Base-by-base conservation (phyloP, 805 yeast genomes). In the Blastobotrys muscicola region DNA sequence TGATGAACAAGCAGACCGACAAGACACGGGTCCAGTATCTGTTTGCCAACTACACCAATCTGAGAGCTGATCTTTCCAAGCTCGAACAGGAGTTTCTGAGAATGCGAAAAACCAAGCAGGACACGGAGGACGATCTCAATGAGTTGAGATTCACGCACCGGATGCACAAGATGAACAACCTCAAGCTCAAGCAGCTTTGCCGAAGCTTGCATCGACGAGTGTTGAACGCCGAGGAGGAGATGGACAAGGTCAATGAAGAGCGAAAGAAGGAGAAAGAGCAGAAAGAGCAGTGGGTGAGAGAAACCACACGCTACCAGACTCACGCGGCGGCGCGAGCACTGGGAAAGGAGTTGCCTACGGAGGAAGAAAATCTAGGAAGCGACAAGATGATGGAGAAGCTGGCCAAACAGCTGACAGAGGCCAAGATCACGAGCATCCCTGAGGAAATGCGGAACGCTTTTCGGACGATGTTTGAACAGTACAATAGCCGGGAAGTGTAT, bases 1-100 rank as follows among this genome's bases (percentile, higher is more conserved):
- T 42, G 14, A 13, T 33, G 9, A 23, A 29, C 11, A 11, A 15
- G 8, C 9, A 26, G 13, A 11, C 34, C 15, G 11, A 29, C 29
- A n/a, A 33, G 14, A 14, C 9, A 5, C 41, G 35, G 15, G 11
- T 33, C 11, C 33, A 31, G 12, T 4, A 23, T 13, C 37, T 42
- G 12, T 12, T 43, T 6, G 10, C 15, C 15, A 44, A 38, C 36
- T 48, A 41, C 20, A 42, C 36, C 12, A 31, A 11, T 15, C 33
- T 48, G 6, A 14, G 34, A 23, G 45, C 35, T 15, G 45, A 48
- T 16, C 44, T 46, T n/a, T 16, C 14, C 16, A 29, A 23, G 38
- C 36, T 46, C 29, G 44, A 46, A 15, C 15, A 29, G 16, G 44
- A 47, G 29, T 46, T 42, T 30, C 30, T 39, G 29, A 39, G 16